Evolutionary conservation across 805 yeast genomes (phyloP), one percentile per base, ranked within the genome.

Genomic region (Lachancea lanzarotensis): DNA sequence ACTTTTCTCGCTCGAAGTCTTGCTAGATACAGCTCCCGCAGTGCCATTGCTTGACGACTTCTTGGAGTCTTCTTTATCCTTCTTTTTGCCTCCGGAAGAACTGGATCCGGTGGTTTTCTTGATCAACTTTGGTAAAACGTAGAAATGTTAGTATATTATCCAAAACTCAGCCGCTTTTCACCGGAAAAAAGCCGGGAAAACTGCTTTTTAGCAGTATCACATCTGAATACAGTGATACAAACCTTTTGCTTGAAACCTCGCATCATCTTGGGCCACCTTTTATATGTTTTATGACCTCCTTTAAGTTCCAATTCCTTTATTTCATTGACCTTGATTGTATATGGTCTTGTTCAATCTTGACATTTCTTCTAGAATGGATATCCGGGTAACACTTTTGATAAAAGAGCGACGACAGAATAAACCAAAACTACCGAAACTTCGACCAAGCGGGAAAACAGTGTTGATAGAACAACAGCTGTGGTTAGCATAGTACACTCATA

Each of bases 181-280:
- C 37, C 9, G 12, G 16, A 33, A 22, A 33, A 35, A 19, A 19
- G n/a, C 12, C 26, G 16, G 15, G 19, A 35, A 35, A 35, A 19
- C n/a, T 7, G 26, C 27, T 19, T 17, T 17, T 6, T 4, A 22
- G 25, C 25, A 22, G 10, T 5, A 16, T 11, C 15, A 17, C 4
- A 8, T 15, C 19, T 12, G 8, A 17, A 12, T 17, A n/a, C 39
- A 56, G 56, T 53, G 16, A 4, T n/a, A 52, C 38, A 74, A 63
- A 72, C 72, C 58, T 79, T 69, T 58, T 81, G 84, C 58, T 79
- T 81, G 64, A 81, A 80, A 25, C 85, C 85, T 67, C 79, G 81
- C 85, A 81, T 81, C 87, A 81, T 81, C 56, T 71, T 77, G 29
- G 37, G 35, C 42, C 42, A 13, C 25, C 42, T 26, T 51, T 52